Conservation (phyloP, 164 flowering plant species). For the Piper betle region DNA sequence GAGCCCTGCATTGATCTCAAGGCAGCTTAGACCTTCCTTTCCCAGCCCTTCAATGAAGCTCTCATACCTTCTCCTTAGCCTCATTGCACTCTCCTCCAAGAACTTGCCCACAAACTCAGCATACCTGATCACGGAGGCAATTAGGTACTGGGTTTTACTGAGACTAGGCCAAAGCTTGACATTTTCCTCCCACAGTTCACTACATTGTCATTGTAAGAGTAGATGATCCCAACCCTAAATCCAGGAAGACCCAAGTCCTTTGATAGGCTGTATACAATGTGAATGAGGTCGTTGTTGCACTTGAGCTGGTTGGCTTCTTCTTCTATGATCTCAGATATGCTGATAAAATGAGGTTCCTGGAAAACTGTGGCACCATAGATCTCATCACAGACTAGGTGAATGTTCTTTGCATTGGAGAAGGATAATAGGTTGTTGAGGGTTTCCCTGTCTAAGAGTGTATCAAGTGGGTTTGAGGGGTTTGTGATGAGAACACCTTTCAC, state of each 20-base stretch:
- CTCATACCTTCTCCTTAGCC: constrained; percentile 20
- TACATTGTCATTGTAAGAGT: constrained; percentile 47
- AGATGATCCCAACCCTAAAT: constrained; percentile 54
- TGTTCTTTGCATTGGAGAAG: constrained; percentile 63
- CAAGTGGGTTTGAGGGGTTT: no score
- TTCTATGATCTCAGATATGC: no score
- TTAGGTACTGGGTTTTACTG: constrained; percentile 47
- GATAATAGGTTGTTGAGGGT: constrained; percentile 33
- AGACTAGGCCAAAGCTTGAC: constrained; percentile 51
- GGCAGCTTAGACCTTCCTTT: constrained; percentile 31
- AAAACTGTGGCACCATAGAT: constrained; percentile 53
- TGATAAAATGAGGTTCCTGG: constrained; percentile 41
- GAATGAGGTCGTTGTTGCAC: no score
- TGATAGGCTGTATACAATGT: no score
- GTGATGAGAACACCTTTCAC: no score
- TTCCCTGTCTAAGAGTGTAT: constrained; percentile 30
- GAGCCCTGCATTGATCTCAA: constrained; percentile 68
- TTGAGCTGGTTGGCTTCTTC: constrained; percentile 23
- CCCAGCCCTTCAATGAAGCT: constrained; percentile 2
- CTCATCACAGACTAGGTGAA: constrained; percentile 68
- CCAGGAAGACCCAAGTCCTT: no score
- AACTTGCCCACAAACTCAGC: constrained; percentile 32
- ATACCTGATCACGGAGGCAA: constrained; percentile 52
- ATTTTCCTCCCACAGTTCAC: constrained; percentile 45
- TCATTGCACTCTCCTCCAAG: constrained; percentile 20